Evolutionary conservation across 179 eudicot species (phyloP).

Genomic region (Silene vulgaris): DNA sequence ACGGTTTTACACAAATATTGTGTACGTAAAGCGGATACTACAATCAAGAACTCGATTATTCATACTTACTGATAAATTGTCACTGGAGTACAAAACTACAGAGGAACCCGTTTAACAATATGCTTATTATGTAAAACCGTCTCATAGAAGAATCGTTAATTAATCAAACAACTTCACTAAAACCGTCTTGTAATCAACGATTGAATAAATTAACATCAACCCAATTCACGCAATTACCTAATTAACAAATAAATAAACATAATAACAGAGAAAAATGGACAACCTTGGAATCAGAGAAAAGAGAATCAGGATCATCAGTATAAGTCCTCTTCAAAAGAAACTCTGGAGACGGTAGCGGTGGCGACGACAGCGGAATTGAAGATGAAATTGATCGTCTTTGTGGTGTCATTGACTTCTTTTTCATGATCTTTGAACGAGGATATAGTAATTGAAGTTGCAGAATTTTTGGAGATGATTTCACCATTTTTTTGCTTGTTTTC

Average conservation of each 20-base stretch:
- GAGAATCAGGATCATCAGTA: too few species aligned
- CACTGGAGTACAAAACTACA: too few species aligned
- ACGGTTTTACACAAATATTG: too few species aligned
- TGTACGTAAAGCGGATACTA: too few species aligned
- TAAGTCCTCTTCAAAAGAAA: too few species aligned
- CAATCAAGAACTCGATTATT: too few species aligned
- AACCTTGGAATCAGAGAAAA: conserved; percentile 13
- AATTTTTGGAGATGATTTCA: conserved; percentile 3
- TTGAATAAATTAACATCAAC: conserved; percentile 1
- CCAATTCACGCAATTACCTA: neutral
- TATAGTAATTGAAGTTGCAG: neutral
- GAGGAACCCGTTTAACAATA: too few species aligned
- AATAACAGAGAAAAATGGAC: too few species aligned
- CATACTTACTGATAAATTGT: too few species aligned
- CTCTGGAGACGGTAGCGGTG: too few species aligned
- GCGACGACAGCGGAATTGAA: neutral
- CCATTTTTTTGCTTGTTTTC: neutral
- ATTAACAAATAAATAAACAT: neutral
- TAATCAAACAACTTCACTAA: neutral
- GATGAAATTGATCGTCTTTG: neutral
- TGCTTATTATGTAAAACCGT: too few species aligned
- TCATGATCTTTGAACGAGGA: conserved; percentile 1
- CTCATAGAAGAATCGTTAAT: neutral
- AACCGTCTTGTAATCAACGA: neutral
- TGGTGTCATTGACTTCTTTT: neutral